Percentiles rank a stretch among this genome's conserved stretches.
Evolutionary conservation across 306 rosid genomes (phyloP).

Genomic region (Arachis hypogaea): DNA sequence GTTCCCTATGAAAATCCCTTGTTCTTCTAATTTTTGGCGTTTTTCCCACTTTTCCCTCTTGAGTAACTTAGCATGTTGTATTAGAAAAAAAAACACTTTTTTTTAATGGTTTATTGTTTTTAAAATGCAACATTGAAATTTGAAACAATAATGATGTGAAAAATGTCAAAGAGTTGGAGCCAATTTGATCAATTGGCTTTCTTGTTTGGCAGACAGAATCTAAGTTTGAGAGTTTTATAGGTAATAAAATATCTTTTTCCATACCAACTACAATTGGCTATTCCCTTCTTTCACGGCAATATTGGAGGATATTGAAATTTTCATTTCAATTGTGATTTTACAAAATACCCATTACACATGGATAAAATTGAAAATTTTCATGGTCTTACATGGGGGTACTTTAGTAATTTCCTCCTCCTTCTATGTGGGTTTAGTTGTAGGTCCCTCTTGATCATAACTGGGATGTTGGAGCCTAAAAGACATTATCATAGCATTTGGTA

Average conservation of each 20-base stretch:
- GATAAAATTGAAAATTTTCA: constrained; percentile 8
- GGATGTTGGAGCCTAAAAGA: constrained; percentile 36
- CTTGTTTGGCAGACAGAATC: constrained; percentile 36
- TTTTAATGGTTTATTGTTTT: neutral
- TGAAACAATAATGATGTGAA: constrained; percentile 6
- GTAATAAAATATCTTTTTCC: constrained; percentile 23
- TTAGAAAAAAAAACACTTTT: constrained; percentile 25
- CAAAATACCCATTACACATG: constrained; percentile 35
- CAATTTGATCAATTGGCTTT: constrained; percentile 24
- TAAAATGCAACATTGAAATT: neutral
- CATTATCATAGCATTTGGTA: constrained; percentile 43
- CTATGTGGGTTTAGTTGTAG: constrained; percentile 43
- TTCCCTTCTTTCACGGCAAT: constrained; percentile 73
- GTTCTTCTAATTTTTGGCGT: constrained; percentile 34
- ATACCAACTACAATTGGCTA: constrained; percentile 40
- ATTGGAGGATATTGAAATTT: constrained; percentile 45
- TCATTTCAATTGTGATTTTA: constrained; percentile 26
- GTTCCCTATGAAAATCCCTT: constrained; percentile 44
- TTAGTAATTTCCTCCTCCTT: constrained; percentile 37
- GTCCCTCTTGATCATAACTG: constrained; percentile 49
- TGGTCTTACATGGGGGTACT: constrained; percentile 34
- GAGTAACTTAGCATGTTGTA: constrained; percentile 24
- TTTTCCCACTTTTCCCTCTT: constrained; percentile 13
- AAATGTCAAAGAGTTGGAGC: constrained; percentile 34
- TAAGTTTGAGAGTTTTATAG: constrained; percentile 39